Evolutionary conservation across 176 grass and related monocot genomes (phyloP).

Genomic region (Triticum turgidum): DNA sequence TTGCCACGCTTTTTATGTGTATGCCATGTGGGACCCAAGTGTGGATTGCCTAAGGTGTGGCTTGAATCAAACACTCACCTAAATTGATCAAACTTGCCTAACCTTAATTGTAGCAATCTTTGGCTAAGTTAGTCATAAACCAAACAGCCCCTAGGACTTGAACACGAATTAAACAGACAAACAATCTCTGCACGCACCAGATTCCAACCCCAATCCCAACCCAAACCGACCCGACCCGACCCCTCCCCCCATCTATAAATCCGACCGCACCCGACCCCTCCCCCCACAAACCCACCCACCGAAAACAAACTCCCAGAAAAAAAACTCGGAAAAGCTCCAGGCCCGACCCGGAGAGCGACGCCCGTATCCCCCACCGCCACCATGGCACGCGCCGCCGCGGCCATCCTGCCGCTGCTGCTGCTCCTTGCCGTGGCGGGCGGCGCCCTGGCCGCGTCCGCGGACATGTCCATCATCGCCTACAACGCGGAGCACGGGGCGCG

Average conservation of each 20-base stretch:
- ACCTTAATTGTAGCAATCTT: no score
- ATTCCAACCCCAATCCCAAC: not conserved
- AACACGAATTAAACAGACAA: not conserved
- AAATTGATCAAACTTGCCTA: no score
- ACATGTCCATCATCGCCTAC: constrained; percentile 81
- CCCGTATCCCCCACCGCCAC: not conserved
- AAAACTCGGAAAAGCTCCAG: not conserved
- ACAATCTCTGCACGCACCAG: not conserved
- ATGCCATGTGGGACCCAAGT: no score
- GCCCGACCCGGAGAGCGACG: constrained; percentile 15
- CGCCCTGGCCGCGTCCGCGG: constrained; percentile 10
- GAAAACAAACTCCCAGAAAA: not conserved
- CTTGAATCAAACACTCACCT: no score
- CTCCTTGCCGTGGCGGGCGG: not conserved
- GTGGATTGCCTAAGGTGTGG: no score
- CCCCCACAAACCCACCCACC: not conserved
- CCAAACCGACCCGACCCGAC: constrained; percentile 3
- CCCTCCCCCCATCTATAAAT: constrained; percentile 24
- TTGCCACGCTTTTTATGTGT: no score
- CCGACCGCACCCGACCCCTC: not conserved
- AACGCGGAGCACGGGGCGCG: constrained; percentile 46
- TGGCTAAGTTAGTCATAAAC: no score
- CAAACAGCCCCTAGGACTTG: not conserved
- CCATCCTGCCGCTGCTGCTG: constrained; percentile 11
- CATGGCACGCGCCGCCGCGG: constrained; percentile 36